These are phyloP conservation scores for Gynochthodes officinalis DNA, from an alignment of 257 asterid species.

Conservation along the genomic window DNA sequence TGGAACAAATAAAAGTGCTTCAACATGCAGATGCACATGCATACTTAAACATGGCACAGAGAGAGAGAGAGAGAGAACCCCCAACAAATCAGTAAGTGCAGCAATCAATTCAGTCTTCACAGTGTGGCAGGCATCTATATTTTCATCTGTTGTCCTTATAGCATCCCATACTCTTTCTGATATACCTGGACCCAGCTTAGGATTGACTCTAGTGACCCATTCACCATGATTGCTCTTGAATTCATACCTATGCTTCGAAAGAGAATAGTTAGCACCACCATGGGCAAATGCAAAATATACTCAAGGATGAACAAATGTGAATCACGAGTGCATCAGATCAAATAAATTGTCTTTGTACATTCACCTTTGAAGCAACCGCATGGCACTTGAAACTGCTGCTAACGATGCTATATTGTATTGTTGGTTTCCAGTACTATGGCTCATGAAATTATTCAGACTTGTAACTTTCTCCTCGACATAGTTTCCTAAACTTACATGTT, in stretches of 20 bases:
- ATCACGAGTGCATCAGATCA: background rate
- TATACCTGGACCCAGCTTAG: conserved; percentile 76
- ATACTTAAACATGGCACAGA: background rate
- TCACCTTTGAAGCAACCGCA: conserved; percentile 81
- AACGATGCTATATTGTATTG: conserved; percentile 55
- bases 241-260: conserved; percentile 47
- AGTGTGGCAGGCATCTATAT: conserved; percentile 38
- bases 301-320: background rate
- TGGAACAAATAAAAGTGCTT: background rate
- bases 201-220: conserved; percentile 66
- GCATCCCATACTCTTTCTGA: conserved; percentile 77
- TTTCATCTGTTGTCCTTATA: conserved; percentile 49
- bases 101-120: conserved; percentile 58
- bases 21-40: background rate
- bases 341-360: background rate
- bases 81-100: conserved; percentile 60
- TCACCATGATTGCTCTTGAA: conserved; percentile 86
- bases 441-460: conserved; percentile 58
- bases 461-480: conserved; percentile 62
- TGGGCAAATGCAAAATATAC: background rate
- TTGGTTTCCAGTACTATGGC: conserved; percentile 22
- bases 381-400: conserved; percentile 74
- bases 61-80: conserved; percentile 31
- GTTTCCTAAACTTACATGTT: conserved; percentile 47
- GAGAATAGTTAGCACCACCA: background rate